Percentiles rank a stretch among this genome's conserved stretches.
phyloP scores from a whole-genome alignment of 108 stramenopile species.

The Skeletonema marinoi region DNA sequence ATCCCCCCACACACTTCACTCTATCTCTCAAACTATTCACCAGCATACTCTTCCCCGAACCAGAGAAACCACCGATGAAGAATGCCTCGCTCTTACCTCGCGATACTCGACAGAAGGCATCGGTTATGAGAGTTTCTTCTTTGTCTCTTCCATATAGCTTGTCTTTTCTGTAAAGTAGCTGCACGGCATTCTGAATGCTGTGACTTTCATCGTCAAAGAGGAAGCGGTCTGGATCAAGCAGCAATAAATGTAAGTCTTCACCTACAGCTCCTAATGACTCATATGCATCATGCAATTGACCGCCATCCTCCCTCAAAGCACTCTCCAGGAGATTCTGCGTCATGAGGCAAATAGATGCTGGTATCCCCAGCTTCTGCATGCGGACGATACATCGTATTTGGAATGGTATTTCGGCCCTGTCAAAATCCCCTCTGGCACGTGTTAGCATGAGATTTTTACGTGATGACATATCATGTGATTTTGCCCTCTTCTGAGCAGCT shows the following conservation, averaged over 20 bases:
- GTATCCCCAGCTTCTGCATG: slow-evolving; percentile 13
- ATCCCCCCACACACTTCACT: slow-evolving; percentile 2
- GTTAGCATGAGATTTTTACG: neutral
- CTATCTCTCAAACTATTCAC: slow-evolving; percentile 10
- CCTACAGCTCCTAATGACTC: slow-evolving; percentile 16
- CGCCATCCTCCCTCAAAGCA: neutral
- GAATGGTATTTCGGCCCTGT: neutral
- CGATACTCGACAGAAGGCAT: slow-evolving; percentile 40
- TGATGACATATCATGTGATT: neutral
- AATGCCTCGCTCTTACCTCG: slow-evolving; percentile 34
- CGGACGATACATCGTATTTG: neutral
- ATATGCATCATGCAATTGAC: slow-evolving; percentile 18
- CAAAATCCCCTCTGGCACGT: neutral
- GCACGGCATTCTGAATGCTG: neutral
- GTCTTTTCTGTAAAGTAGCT: slow-evolving; percentile 4
- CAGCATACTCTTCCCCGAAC: slow-evolving; percentile 26
- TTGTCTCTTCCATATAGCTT: slow-evolving; percentile 37
- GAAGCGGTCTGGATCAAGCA: slow-evolving; percentile 32
- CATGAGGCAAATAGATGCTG: slow-evolving; percentile 13
- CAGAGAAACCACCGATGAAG: slow-evolving; percentile 37
- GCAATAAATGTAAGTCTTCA: slow-evolving; percentile 30
- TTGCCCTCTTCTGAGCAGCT: neutral
- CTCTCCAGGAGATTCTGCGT: slow-evolving; percentile 28
- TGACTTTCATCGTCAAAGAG: slow-evolving; percentile 14
- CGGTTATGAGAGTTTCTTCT: slow-evolving; percentile 18